A percentile compares a stretch with the other conserved stretches of the same genome.
Conservation (phyloP, 345 rosid genomes). For the Gossypium longicalyx region DNA sequence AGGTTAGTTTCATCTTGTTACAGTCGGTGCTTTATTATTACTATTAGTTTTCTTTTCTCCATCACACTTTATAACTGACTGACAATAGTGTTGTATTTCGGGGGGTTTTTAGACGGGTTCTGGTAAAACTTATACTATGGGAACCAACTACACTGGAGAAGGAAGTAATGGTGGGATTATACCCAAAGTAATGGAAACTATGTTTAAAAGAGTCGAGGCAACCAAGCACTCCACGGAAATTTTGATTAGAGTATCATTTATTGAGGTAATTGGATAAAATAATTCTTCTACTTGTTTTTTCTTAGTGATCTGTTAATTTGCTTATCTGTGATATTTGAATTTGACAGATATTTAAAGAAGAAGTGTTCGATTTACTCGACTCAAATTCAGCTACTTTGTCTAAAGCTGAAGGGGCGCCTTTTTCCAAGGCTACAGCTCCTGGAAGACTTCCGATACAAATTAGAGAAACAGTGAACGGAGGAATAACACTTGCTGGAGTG, state of each 20-base stretch:
- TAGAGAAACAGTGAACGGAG: conserved; percentile 84
- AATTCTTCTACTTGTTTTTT: not conserved
- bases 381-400: conserved; percentile 35
- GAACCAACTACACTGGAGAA: conserved; percentile 75
- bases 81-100: not conserved
- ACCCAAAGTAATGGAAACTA: conserved; percentile 80
- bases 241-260: conserved; percentile 83
- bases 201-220: conserved; percentile 51
- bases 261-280: conserved; percentile 51
- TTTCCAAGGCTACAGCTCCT: conserved; percentile 41
- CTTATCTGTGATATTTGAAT: conserved; percentile 4
- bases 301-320: not conserved
- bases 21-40: not conserved
- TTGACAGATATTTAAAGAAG: conserved; percentile 87
- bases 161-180: conserved; percentile 57
- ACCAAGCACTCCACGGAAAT: conserved; percentile 49
- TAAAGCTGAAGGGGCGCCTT: conserved; percentile 43
- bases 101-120: conserved; percentile 65
- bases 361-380: conserved; percentile 89
- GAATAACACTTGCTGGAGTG: conserved; percentile 93
- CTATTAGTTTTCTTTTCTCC: not conserved
- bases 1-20: conserved; percentile 38
- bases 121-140: conserved; percentile 95
- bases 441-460: conserved; percentile 80
- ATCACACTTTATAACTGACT: conserved; percentile 7